phyloP scores from a whole-genome alignment of 2,329 filamentous ascomycete species.

The Juglanconis oblonga region DNA sequence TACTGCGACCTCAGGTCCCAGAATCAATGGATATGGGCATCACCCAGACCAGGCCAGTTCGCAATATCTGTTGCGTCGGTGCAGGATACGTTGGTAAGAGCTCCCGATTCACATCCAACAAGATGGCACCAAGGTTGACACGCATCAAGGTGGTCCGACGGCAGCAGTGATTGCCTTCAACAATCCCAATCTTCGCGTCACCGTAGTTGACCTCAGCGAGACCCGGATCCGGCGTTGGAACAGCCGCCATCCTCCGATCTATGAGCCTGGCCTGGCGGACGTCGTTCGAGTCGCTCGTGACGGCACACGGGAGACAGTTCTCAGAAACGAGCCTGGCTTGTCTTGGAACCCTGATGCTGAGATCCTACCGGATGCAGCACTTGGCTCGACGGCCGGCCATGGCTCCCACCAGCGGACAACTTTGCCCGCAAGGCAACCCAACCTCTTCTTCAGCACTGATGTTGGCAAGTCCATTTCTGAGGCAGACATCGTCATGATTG shows the following conservation, averaged over 20 bases:
- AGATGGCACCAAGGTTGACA: not conserved
- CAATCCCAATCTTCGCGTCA: constrained; percentile 68
- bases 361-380: not conserved
- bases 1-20: constrained; percentile 29
- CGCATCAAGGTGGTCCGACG: constrained; percentile 63
- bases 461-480: constrained; percentile 58
- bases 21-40: constrained; percentile 21
- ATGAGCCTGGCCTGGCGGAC: constrained; percentile 69
- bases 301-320: constrained; percentile 44
- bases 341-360: not conserved
- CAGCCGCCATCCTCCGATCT: constrained; percentile 69
- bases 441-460: constrained; percentile 72
- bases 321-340: constrained; percentile 34
- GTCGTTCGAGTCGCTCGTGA: constrained; percentile 65
- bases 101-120: not conserved
- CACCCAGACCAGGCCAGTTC: constrained; percentile 31
- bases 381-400: not conserved
- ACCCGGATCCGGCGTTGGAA: constrained; percentile 70
- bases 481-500: constrained; percentile 72
- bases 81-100: constrained; percentile 71
- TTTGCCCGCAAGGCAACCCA: constrained; percentile 50
- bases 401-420: not conserved
- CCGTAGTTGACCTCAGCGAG: constrained; percentile 70
- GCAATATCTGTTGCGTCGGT: constrained; percentile 70
- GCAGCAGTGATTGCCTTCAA: constrained; percentile 71